Base-by-base conservation (phyloP, 129 eudicot genomes). In the Solidago caesia region DNA sequence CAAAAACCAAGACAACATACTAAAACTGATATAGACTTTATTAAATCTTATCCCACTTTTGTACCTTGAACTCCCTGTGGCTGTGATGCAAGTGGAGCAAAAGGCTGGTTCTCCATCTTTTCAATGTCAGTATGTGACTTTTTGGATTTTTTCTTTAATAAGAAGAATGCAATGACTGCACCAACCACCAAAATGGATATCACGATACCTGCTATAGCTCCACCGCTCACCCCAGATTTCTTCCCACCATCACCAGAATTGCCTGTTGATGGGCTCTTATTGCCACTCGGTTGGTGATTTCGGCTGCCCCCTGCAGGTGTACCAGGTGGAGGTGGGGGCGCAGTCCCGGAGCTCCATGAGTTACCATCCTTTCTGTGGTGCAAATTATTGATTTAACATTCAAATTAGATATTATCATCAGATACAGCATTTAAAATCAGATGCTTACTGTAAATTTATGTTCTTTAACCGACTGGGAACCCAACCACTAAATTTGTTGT, bases 321-420 rank as follows among this genome's bases (percentile, higher is more conserved):
- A 74, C 99, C 99, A n/a, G 99, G 97, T 71, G 99, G 99, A 68
- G 99, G 88, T 55, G 99, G 97, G 56, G 99, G 99, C 41, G 96
- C 97, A 60, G 85, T 64, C 21, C 97, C 99, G 4, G 93, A 86
- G 86, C 75, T 88, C 90, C 95, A 88, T 12, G 85, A 79, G 82
- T 94, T 94, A 42, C 99, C 99, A 15, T 76, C 86, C 67, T 79
- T 75, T 70, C 97, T 92, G 89, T 74, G 55, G 77, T 12, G 68
- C 83, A 72, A 77, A 52, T 63, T 41, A 75, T 46, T 70, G 46
- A 66, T 44, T 63, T 44, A 53, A 46, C 72, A 49, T 67, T 66
- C 68, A 56, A 10, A 44, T 42, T 44, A 39, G 13, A 5, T 26
- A 53, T 42, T 46, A 56, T 55, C 16, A 33, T 13, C 5, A 41